Conservation (phyloP, 1,284 basidiomycete genomes). For the Ceratobasidium sp. region DNA sequence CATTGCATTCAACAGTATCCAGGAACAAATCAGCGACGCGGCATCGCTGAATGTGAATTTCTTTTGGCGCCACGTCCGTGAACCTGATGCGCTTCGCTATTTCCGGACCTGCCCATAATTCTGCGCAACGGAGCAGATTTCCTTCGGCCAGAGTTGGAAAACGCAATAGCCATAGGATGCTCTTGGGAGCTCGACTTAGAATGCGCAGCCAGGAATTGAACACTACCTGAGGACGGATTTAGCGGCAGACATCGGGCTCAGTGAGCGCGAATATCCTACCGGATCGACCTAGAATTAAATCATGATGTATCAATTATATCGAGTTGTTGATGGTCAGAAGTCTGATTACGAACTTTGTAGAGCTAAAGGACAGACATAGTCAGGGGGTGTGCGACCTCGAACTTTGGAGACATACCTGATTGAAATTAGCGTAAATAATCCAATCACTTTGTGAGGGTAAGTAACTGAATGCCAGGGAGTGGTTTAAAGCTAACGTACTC, state of each 20-base stretch:
- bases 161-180: constrained; percentile 66
- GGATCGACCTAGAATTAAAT: constrained; percentile 55
- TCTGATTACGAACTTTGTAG: constrained; percentile 54
- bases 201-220: constrained; percentile 65
- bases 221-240: constrained; percentile 50
- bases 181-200: constrained; percentile 58
- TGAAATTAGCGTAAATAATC: constrained; percentile 68
- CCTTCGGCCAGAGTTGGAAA: constrained; percentile 64
- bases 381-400: neutral
- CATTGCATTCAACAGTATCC: constrained; percentile 70
- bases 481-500: constrained; percentile 50
- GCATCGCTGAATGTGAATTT: constrained; percentile 61
- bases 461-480: neutral
- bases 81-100: constrained; percentile 62
- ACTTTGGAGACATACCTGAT: constrained; percentile 55
- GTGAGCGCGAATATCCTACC: constrained; percentile 47
- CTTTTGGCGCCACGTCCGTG: constrained; percentile 63
- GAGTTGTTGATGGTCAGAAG: neutral
- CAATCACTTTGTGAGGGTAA: constrained; percentile 50
- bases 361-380: constrained; percentile 50
- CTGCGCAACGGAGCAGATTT: constrained; percentile 59
- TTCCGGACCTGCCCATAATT: constrained; percentile 60
- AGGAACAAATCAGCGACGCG: constrained; percentile 65
- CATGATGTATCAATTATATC: constrained; percentile 13
- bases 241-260: neutral